Evolutionary conservation across 306 rosid species (phyloP), one percentile per base, ranked within the genome.

Genomic region (Herpetospermum pedunculosum): DNA sequence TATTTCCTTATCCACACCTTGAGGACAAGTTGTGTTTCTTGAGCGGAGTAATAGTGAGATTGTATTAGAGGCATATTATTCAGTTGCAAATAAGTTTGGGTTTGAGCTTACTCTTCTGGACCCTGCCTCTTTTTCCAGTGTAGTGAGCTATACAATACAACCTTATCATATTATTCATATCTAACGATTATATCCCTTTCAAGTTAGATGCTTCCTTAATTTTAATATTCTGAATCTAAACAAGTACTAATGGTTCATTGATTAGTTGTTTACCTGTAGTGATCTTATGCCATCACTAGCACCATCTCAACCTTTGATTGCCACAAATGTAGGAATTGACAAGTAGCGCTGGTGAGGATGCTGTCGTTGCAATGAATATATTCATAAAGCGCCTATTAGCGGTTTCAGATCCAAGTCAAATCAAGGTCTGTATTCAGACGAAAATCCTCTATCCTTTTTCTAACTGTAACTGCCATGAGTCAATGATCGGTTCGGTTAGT

Each of bases 321-420:
- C 21, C 38, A 25, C 53, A 41, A 43, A 49, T 79, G 80, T 81
- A 94, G 99, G 96, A 91, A 12, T 83, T 94, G 81, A 91, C 97
- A 8, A 91, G 90, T 76, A 94, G 89, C 78, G 97, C 97, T 37
- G 99, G 99, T 64, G 99, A 94, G 74, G 99, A 94, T 44, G 99
- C 86, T 77, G 88, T 91, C 32, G 75, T 91, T 83, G 97, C 99
- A 0, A 91, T 91, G 99, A 92, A 94, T 72, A 88, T 95, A 63
- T 94, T 94, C 86, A 91, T 94, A 82, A 94, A 94, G 87, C 96
- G 99, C 76, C 87, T 94, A 26, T 78, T 94, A 81, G 96, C 91
- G 54, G 96, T 84, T 79, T 88, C 99, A 47, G 99, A 94, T 86
- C 88, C 99, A 34, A 77, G 70, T 71, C 95, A 91, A 87, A 86